Conservation (phyloP, 2,329 filamentous ascomycete species). For the Ophiosphaerella herpotricha region DNA sequence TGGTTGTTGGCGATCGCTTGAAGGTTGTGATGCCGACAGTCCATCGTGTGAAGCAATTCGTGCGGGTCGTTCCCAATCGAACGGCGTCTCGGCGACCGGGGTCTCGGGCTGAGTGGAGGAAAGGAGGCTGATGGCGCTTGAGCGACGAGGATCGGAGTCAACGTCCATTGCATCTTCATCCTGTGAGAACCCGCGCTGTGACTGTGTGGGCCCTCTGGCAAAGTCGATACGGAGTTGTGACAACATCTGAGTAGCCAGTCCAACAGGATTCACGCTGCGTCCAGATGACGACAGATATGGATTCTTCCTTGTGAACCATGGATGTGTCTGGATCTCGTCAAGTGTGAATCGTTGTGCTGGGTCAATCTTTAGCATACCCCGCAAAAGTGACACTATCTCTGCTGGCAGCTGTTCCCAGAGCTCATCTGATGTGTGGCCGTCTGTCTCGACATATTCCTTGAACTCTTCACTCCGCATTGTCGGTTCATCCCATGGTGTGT, state of each 20-base stretch:
- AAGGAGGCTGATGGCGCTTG: conserved; percentile 54
- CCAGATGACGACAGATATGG: conserved; percentile 75
- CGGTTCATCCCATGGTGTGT: conserved; percentile 97
- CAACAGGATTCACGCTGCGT: conserved; percentile 75
- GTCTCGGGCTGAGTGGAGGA: conserved; percentile 87
- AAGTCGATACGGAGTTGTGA: conserved; percentile 90
- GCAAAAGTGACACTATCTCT: conserved; percentile 77
- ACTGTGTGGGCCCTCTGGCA: conserved; percentile 65
- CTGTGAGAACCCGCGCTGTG: conserved; percentile 48
- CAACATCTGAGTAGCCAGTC: conserved; percentile 92
- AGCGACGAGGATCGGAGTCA: conserved; percentile 54
- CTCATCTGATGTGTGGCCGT: conserved; percentile 81
- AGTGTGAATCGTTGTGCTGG: conserved; percentile 78
- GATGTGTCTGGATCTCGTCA: conserved; percentile 83
- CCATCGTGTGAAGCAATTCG: conserved; percentile 42
- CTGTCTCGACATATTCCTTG: conserved; percentile 79
- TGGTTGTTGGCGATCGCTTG: conserved; percentile 39
- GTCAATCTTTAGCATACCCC: conserved; percentile 91
- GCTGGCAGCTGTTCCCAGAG: conserved; percentile 80
- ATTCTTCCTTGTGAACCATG: conserved; percentile 90
- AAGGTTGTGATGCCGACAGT: conserved; percentile 44
- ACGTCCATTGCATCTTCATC: conserved; percentile 69
- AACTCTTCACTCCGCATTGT: conserved; percentile 87
- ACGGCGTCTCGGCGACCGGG: conserved; percentile 72
- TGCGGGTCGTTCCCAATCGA: conserved; percentile 86